These are phyloP conservation scores for Chara braunii DNA, from an alignment of 139 green algal genomes.

Conservation along the genomic window DNA sequence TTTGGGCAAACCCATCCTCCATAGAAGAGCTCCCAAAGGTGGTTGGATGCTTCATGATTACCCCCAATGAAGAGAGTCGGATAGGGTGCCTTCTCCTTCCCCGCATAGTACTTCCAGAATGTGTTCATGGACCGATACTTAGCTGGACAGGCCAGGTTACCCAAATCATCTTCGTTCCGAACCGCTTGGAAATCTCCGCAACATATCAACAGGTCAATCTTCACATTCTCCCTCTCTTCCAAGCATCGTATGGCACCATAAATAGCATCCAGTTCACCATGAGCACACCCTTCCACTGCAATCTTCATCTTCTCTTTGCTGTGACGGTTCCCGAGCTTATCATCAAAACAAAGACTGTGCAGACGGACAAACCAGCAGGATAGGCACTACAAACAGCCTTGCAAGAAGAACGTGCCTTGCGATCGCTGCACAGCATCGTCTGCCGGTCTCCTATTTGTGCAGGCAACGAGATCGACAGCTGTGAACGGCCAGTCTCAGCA, in stretches of 20 bases:
- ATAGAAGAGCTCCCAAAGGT: conserved; percentile 94
- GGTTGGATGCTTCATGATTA: conserved; percentile 93
- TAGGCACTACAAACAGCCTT: background rate
- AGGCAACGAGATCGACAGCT: background rate
- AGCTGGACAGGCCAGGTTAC: conserved; percentile 79
- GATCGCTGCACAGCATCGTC: background rate
- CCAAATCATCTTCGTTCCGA: conserved; percentile 87
- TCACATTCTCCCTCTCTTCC: conserved; percentile 35
- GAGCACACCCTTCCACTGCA: conserved; percentile 48
- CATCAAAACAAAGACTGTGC: too few relatives aligned
- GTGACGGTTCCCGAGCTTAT: background rate
- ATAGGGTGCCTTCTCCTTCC: conserved; percentile 62
- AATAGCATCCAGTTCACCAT: conserved; percentile 52
- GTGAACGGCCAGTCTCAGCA: background rate
- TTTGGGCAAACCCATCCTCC: conserved; percentile 91
- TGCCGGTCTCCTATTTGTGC: background rate
- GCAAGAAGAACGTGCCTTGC: background rate
- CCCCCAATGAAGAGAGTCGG: conserved; percentile 95
- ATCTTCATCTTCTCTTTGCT: conserved; percentile 25
- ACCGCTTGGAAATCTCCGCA: conserved; percentile 98
- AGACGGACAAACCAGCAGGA: too few relatives aligned
- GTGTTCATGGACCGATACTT: conserved; percentile 86
- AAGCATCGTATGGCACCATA: conserved; percentile 42
- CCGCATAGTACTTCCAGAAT: conserved; percentile 95
- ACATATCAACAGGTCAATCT: conserved; percentile 86